These are phyloP conservation scores for Blepharisma undulans DNA, from an alignment of 169 alveolate species.

Conservation along the genomic window DNA sequence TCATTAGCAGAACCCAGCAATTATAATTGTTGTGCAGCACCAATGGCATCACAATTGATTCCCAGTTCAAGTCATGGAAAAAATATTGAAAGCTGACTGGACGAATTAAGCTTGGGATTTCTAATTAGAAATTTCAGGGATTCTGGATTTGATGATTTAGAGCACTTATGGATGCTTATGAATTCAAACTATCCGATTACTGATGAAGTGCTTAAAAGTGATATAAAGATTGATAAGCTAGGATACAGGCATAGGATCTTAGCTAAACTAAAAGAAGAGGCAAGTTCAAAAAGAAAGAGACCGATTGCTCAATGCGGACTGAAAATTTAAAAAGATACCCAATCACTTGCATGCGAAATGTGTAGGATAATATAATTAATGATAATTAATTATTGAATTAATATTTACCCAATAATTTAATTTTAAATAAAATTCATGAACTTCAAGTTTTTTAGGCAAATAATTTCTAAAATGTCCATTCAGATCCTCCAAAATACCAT, in stretches of 20 bases:
- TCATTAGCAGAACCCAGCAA: neutral
- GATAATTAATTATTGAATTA: neutral
- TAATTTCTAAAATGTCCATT: neutral
- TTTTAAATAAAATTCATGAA: neutral
- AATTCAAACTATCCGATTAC: neutral
- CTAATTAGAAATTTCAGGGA: neutral
- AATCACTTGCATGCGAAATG: neutral
- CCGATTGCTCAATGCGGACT: neutral
- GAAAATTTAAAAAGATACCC: neutral
- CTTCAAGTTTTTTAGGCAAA: neutral
- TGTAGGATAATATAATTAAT: neutral
- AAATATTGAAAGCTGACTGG: conserved; percentile 1
- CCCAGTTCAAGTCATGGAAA: neutral
- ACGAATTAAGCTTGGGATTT: neutral
- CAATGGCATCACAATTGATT: neutral
- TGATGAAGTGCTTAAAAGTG: neutral
- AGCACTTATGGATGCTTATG: neutral
- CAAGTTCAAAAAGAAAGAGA: neutral
- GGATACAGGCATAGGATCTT: conserved; percentile 27
- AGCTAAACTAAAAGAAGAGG: conserved; percentile 6
- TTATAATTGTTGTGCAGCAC: neutral
- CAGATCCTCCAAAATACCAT: neutral
- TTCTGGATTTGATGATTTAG: conserved; percentile 31
- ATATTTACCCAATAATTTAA: too few relatives aligned
- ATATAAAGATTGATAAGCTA: neutral